Percentiles rank a stretch among this genome's conserved stretches.
phyloP scores from a whole-genome alignment of 495 filamentous ascomycete genomes.

The Bathelium albidoporum region DNA sequence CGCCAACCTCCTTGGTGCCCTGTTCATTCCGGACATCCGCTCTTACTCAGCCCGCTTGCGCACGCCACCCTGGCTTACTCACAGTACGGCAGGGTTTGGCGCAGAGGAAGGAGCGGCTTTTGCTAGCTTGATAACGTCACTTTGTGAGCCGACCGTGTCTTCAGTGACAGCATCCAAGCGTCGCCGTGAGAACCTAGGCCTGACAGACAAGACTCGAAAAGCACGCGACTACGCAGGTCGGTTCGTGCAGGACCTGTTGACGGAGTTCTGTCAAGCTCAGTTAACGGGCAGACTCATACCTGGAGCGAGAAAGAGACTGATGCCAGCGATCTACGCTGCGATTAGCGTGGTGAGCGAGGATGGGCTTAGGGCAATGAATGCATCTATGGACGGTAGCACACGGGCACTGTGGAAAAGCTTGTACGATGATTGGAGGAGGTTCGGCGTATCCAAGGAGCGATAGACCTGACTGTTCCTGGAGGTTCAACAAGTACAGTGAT shows the following conservation, averaged over 20 bases:
- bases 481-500: not conserved
- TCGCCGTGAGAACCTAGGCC: constrained; percentile 30
- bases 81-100: constrained; percentile 27
- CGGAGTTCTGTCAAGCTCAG: constrained; percentile 58
- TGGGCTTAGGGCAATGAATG: constrained; percentile 53
- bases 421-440: constrained; percentile 44
- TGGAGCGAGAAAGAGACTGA: constrained; percentile 56
- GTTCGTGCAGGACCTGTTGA: constrained; percentile 61
- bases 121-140: constrained; percentile 59
- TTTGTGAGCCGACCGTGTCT: constrained; percentile 70
- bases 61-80: constrained; percentile 37
- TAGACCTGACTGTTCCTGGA: not conserved
- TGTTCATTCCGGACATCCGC: constrained; percentile 43
- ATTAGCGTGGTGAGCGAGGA: constrained; percentile 59
- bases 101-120: constrained; percentile 51
- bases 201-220: constrained; percentile 67
- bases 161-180: constrained; percentile 47
- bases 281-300: constrained; percentile 45
- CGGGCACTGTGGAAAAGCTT: constrained; percentile 62
- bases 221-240: constrained; percentile 66
- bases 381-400: constrained; percentile 55
- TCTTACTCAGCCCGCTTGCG: constrained; percentile 29
- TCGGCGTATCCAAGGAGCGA: constrained; percentile 15
- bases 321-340: constrained; percentile 61
- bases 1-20: constrained; percentile 50